Conservation (phyloP, 2,329 filamentous ascomycete species). For the Exophiala calicioides region DNA sequence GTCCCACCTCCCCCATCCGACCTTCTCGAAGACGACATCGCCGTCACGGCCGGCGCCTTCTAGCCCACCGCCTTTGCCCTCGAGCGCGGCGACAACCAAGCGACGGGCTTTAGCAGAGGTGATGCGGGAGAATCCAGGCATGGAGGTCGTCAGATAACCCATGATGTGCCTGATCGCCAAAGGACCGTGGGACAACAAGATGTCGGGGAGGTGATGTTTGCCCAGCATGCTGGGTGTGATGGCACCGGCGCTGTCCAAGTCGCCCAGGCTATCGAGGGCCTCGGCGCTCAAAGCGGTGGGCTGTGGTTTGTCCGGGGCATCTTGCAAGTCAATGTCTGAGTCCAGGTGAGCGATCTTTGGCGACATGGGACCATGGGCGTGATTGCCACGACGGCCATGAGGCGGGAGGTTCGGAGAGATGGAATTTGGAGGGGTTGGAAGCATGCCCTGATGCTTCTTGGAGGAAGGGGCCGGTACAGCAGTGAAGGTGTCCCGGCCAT, state of each 20-base stretch:
- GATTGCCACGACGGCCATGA: constrained; percentile 72
- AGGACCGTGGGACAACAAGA: constrained; percentile 85
- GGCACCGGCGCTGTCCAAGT: constrained; percentile 70
- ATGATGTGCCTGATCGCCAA: constrained; percentile 94
- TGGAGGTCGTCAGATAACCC: constrained; percentile 87
- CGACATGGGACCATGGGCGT: constrained; percentile 39
- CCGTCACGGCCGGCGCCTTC: constrained; percentile 56
- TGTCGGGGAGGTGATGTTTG: constrained; percentile 85
- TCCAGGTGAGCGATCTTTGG: constrained; percentile 61
- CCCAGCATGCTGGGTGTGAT: constrained; percentile 86
- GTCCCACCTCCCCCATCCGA: constrained; percentile 96
- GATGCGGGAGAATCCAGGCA: constrained; percentile 86
- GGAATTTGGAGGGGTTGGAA: constrained; percentile 92
- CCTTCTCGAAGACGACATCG: constrained; percentile 76
- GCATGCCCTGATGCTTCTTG: constrained; percentile 40
- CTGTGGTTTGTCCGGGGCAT: constrained; percentile 58
- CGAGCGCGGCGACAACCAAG: constrained; percentile 87
- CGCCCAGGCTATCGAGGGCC: constrained; percentile 53
- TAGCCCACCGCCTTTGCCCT: constrained; percentile 67
- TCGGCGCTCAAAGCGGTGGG: constrained; percentile 43
- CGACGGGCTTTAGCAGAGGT: constrained; percentile 84
- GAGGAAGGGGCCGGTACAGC: constrained; percentile 34
- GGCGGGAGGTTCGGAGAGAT: constrained; percentile 86
- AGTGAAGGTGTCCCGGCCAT: constrained; percentile 40
- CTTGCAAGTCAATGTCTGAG: constrained; percentile 84